Evolutionary conservation across 2,329 filamentous ascomycete genomes (phyloP).

Genomic region (Alternaria sp.): DNA sequence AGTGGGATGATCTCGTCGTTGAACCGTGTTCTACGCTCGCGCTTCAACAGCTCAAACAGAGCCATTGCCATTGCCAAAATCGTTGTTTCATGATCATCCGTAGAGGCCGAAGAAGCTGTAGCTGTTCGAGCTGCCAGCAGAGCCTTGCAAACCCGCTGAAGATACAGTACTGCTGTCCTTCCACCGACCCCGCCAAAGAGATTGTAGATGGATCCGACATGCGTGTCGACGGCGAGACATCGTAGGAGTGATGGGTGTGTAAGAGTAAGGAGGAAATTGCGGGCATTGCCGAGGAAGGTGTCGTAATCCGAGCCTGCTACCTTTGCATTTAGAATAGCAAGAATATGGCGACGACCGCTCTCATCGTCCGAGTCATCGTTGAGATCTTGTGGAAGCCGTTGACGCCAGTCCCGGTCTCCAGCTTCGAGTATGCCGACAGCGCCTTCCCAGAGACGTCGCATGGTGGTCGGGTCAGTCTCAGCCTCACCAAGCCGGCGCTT

Average conservation of each 20-base stretch:
- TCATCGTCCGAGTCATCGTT: conserved; percentile 34
- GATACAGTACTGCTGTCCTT: conserved; percentile 43
- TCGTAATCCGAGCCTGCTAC: conserved; percentile 2
- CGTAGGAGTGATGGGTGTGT: conserved; percentile 48
- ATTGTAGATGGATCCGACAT: conserved; percentile 47
- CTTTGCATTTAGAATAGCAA: conserved; percentile 30
- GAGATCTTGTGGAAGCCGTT: conserved; percentile 45
- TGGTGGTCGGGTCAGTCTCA: conserved; percentile 26
- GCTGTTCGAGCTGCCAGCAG: conserved; percentile 8
- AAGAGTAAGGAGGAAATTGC: conserved; percentile 39
- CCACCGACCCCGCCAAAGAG: conserved; percentile 48
- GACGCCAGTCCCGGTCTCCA: conserved; percentile 44
- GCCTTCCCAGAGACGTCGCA: conserved; percentile 40
- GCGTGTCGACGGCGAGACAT: conserved; percentile 49
- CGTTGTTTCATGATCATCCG: conserved; percentile 1
- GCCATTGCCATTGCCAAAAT: conserved; percentile 24
- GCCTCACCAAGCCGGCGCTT: conserved; percentile 36
- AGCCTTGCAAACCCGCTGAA: conserved; percentile 35
- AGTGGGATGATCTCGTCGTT: conserved; percentile 29
- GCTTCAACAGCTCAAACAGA: conserved; percentile 31
- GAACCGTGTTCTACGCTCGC: conserved; percentile 31
- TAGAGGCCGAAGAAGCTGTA: neutral
- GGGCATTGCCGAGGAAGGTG: conserved; percentile 16
- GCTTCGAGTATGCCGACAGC: conserved; percentile 40
- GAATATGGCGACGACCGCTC: conserved; percentile 42